Conservation (phyloP, 2,329 filamentous ascomycete genomes). For the Epicoccum nigrum region DNA sequence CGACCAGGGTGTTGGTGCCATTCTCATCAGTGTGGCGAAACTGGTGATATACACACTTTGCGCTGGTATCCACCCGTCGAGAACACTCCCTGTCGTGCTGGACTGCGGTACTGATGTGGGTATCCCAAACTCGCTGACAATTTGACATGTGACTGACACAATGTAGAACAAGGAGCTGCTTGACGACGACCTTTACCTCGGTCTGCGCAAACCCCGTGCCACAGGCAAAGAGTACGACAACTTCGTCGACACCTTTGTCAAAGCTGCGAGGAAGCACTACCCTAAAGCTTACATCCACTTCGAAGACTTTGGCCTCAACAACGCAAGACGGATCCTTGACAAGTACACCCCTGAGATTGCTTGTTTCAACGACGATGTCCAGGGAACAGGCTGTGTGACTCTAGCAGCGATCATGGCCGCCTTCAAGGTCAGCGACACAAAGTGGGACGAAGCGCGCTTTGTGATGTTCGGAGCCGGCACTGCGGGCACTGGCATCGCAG, state of each 20-base stretch:
- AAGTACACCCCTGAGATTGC: conserved; percentile 74
- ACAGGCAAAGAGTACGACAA: conserved; percentile 75
- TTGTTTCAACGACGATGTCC: conserved; percentile 91
- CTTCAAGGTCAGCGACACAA: conserved; percentile 69
- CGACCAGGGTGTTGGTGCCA: conserved; percentile 84
- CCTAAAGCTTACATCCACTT: conserved; percentile 87
- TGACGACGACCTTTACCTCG: conserved; percentile 79
- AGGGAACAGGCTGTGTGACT: conserved; percentile 87
- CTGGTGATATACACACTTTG: conserved; percentile 82
- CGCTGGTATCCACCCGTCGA: conserved; percentile 81
- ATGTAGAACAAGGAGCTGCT: conserved; percentile 71
- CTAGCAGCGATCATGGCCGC: conserved; percentile 81
- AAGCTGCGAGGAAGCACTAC: conserved; percentile 69
- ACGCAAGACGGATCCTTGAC: conserved; percentile 78
- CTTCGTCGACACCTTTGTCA: conserved; percentile 78
- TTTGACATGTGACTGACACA: conserved; percentile 19
- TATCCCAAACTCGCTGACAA: too few relatives aligned
- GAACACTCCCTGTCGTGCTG: conserved; percentile 79
- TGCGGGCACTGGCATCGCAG: conserved; percentile 84
- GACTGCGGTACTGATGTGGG: conserved; percentile 80
- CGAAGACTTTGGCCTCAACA: conserved; percentile 82
- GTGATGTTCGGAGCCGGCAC: conserved; percentile 82
- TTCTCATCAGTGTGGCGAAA: conserved; percentile 85
- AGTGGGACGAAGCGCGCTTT: conserved; percentile 71
- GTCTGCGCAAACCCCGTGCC: conserved; percentile 69